Percentiles rank a stretch among this genome's conserved stretches.
phyloP scores from a whole-genome alignment of 2,329 filamentous ascomycete genomes.

The Myriosclerotinia curreyana region DNA sequence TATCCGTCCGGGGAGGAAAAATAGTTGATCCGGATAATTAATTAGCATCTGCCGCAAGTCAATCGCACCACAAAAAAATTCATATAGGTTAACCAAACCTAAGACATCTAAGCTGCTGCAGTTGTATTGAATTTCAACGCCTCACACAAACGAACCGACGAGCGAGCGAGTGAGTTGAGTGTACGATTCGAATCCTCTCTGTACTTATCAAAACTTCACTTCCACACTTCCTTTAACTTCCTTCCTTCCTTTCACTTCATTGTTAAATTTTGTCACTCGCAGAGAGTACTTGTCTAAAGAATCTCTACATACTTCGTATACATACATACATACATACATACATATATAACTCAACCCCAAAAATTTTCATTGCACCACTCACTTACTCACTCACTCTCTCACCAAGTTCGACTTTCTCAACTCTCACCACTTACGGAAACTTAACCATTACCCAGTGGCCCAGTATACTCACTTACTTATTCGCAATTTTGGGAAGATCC shows the following conservation, averaged over 20 bases:
- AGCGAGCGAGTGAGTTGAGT: background rate
- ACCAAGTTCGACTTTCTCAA: background rate
- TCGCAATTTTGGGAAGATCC: background rate
- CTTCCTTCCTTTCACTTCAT: background rate
- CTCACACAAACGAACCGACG: background rate
- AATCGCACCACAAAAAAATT: background rate
- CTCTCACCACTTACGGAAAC: background rate
- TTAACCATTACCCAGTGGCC: background rate
- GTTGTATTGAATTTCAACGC: background rate
- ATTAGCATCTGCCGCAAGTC: background rate
- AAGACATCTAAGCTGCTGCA: too few species aligned
- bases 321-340: too few species aligned
- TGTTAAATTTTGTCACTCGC: background rate
- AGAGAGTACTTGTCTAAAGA: background rate
- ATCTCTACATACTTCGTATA: background rate
- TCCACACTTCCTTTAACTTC: background rate
- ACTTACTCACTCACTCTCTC: too few species aligned
- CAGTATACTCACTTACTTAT: background rate
- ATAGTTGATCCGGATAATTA: constrained; percentile 12
- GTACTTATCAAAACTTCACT: constrained; percentile 1
- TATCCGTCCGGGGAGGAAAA: constrained; percentile 5
- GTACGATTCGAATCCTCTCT: too few species aligned
- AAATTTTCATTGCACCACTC: too few species aligned
- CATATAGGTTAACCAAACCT: background rate
- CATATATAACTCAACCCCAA: too few species aligned